Evolutionary conservation across 2,329 filamentous ascomycete species (phyloP).

Genomic region (Penicillium sp.): DNA sequence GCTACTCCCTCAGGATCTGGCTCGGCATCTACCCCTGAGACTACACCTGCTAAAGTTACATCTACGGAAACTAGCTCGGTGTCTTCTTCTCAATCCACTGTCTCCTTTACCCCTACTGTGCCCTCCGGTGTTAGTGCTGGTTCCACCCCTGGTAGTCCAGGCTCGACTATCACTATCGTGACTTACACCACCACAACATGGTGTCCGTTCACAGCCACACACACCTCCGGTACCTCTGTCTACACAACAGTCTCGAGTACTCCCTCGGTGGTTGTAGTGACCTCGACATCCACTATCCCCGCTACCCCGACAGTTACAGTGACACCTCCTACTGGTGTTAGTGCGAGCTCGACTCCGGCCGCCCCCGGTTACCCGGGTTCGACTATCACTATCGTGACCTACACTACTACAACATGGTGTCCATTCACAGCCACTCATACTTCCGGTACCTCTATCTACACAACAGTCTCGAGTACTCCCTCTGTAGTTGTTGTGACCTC

Average conservation of each 20-base stretch:
- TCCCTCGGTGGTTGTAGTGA: conserved; percentile 33
- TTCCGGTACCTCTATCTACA: conserved; percentile 48
- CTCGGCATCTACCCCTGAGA: not conserved
- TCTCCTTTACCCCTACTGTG: not conserved
- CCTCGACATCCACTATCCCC: conserved; percentile 44
- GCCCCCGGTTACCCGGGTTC: conserved; percentile 2
- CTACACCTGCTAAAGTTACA: not conserved
- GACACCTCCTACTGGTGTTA: not conserved
- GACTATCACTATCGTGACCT: conserved; percentile 28
- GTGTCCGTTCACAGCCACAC: conserved; percentile 32
- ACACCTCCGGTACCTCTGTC: conserved; percentile 48
- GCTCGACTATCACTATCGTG: conserved; percentile 24
- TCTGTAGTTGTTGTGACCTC: conserved; percentile 21
- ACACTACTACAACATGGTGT: conserved; percentile 31
- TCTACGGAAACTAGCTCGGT: not conserved
- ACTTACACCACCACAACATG: conserved; percentile 32
- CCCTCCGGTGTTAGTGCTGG: not conserved
- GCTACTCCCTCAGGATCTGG: not conserved
- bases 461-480: conserved; percentile 55
- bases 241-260: conserved; percentile 54
- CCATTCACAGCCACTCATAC: conserved; percentile 37
- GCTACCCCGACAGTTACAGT: not conserved
- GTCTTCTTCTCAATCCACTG: conserved; percentile 7
- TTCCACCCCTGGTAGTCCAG: conserved; percentile 3
- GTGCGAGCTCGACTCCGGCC: too few species aligned